phyloP scores from a whole-genome alignment of 371 early-diverging fungal species.

The Coemansia sp. region DNA sequence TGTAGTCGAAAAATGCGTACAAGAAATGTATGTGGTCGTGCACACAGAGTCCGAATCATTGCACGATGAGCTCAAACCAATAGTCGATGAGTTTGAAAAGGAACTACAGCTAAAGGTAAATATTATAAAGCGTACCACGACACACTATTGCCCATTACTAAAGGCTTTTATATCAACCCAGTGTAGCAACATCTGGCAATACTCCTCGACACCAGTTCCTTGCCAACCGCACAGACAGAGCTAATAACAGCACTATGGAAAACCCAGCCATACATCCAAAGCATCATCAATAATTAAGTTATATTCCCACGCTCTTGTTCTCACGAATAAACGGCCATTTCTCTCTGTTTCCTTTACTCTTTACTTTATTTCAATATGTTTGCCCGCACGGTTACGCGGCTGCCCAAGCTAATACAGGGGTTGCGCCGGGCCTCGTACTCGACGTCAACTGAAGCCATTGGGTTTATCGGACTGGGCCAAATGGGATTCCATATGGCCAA shows the following conservation, averaged over 20 bases:
- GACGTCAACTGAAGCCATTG: conserved; percentile 55
- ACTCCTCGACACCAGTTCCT: conserved; percentile 17
- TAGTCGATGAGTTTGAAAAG: conserved; percentile 30
- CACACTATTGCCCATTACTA: not conserved
- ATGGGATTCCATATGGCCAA: conserved; percentile 93
- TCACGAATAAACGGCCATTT: not conserved
- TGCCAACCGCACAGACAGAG: conserved; percentile 28
- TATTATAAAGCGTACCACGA: too few relatives aligned
- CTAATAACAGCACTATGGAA: conserved; percentile 39
- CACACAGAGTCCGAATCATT: not conserved
- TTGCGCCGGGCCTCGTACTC: conserved; percentile 7
- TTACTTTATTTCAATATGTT: conserved; percentile 1
- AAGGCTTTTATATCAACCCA: not conserved
- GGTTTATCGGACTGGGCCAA: conserved; percentile 94
- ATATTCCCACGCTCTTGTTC: conserved; percentile 7
- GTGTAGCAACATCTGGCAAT: conserved; percentile 36
- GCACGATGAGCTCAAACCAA: not conserved
- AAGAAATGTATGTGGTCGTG: conserved; percentile 20
- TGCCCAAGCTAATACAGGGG: not conserved
- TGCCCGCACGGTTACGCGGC: not conserved
- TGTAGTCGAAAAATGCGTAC: conserved; percentile 44
- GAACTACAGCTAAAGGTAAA: conserved; percentile 46
- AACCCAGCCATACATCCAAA: conserved; percentile 34
- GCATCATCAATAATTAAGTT: conserved; percentile 1
- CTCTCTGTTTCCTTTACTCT: not conserved